Evolutionary conservation across 1,284 basidiomycete genomes (phyloP).

Genomic region (Volvariella surrecta): DNA sequence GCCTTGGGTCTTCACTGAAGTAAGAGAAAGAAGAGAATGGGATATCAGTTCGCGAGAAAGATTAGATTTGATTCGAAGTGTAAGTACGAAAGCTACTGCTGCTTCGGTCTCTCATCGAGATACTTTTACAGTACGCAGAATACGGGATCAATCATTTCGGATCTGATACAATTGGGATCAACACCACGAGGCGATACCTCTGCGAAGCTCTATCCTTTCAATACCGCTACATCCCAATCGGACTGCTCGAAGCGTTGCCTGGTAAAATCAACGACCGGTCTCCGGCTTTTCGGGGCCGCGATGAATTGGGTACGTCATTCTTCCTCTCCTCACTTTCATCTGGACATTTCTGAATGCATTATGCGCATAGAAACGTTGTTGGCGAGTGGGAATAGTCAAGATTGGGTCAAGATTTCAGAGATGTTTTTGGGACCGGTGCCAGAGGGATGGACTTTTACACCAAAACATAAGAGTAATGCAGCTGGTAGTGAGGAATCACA

Average conservation of each 20-base stretch:
- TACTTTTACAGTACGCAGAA: conserved; percentile 60
- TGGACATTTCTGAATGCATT: not conserved
- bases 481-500: conserved; percentile 27
- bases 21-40: conserved; percentile 90
- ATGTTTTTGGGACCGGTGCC: conserved; percentile 70
- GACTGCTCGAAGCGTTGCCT: conserved; percentile 83
- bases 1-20: conserved; percentile 95
- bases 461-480: conserved; percentile 46
- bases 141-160: conserved; percentile 79
- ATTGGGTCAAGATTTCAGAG: conserved; percentile 94
- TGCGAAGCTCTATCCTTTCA: conserved; percentile 95
- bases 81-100: conserved; percentile 23
- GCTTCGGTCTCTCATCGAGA: not conserved
- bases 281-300: conserved; percentile 77
- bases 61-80: conserved; percentile 79
- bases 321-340: too few relatives aligned
- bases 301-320: conserved; percentile 64
- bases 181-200: conserved; percentile 89
- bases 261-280: conserved; percentile 85
- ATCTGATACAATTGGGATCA: conserved; percentile 87
- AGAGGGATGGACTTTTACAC: conserved; percentile 37
- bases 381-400: conserved; percentile 72
- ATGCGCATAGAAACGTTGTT: conserved; percentile 66
- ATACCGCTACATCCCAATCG: conserved; percentile 91
- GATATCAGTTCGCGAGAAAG: conserved; percentile 89